These are phyloP conservation scores for Dictyostelium firmibasis DNA, from an alignment of 78 protist species.

Conservation along the genomic window DNA sequence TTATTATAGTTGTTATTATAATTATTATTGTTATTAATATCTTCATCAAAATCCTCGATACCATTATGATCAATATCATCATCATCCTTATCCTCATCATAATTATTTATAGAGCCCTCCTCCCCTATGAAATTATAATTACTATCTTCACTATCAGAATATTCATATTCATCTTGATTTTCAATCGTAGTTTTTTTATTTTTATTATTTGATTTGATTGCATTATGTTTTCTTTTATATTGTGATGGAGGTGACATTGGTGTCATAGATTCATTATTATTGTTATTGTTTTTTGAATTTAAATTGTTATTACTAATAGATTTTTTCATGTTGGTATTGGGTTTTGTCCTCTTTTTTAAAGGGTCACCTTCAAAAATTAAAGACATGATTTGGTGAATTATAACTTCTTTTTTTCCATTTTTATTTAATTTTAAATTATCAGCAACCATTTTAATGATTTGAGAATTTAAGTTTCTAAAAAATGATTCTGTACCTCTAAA, in stretches of 20 bases:
- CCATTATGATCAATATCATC: neutral
- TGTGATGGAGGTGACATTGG: neutral
- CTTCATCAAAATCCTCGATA: no score
- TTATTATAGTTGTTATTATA: neutral
- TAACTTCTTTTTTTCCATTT: conserved; percentile 36
- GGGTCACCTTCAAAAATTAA: neutral
- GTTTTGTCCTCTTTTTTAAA: neutral
- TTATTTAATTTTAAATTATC: conserved; percentile 50
- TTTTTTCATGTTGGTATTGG: neutral
- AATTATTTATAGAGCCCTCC: neutral
- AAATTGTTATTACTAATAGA: no score
- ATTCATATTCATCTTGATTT: neutral
- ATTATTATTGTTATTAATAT: no score
- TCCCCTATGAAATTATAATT: neutral
- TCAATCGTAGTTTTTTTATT: neutral
- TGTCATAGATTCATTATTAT: neutral
- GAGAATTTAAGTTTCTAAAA: conserved; percentile 35
- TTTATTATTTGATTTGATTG: neutral
- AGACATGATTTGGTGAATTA: conserved; percentile 44
- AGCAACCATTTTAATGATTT: conserved; percentile 14
- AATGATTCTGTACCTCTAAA: conserved; percentile 63
- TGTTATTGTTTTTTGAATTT: neutral
- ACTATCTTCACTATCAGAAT: neutral
- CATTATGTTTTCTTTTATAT: neutral
- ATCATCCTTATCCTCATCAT: neutral